Evolutionary conservation across 2,329 filamentous ascomycete genomes (phyloP), one percentile per base, ranked within the genome.

Genomic region (Cytospora piceae): DNA sequence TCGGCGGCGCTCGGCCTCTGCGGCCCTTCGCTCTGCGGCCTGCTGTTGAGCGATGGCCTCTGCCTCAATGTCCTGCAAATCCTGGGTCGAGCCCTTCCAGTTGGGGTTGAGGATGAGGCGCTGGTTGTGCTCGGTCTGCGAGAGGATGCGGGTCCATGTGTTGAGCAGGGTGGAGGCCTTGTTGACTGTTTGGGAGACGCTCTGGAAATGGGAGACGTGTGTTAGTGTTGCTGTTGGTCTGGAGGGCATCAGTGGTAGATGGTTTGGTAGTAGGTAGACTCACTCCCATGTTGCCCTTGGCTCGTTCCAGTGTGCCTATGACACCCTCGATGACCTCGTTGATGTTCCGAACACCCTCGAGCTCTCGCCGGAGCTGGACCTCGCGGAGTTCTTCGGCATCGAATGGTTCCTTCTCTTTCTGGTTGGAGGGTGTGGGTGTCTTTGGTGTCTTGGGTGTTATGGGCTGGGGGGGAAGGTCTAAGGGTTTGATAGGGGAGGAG

Each of bases 81-180:
- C 95, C 73, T 94, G 88, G 5, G 87, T 91, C 32, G 94, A 91
- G 64, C 95, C 95, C 74, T 94, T 90, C 93, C 94, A 99, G 66
- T 87, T 83, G 2, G 93, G 91, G 73, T 97, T 91, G 55, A 98
- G 83, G 54, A 99, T 90, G 59, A 99, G 82, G 29, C 95, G 89
- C 77, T 98, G 94, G 75, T 96, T 98, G 78, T 99, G 95, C 78
- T 99, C 95, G 5, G 95, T 97, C 77, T 99, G 95, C 8, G 93
- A 95, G 15, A 99, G 86, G 70, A 99, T 97, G 61, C 93, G 89
- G 11, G 93, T 96, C 94, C 94, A 99, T 20, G 94, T 96, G 72
- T 96, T 93, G 37, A 99, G 87, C 17, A 99, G 85, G 1, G 91
- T 91, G 17, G 94, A 96, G 4, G 95, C 93, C 63, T 94, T 94